Percentiles rank a stretch among this genome's conserved stretches.
phyloP scores from a whole-genome alignment of 345 rosid genomes.

The Clausena lansium region DNA sequence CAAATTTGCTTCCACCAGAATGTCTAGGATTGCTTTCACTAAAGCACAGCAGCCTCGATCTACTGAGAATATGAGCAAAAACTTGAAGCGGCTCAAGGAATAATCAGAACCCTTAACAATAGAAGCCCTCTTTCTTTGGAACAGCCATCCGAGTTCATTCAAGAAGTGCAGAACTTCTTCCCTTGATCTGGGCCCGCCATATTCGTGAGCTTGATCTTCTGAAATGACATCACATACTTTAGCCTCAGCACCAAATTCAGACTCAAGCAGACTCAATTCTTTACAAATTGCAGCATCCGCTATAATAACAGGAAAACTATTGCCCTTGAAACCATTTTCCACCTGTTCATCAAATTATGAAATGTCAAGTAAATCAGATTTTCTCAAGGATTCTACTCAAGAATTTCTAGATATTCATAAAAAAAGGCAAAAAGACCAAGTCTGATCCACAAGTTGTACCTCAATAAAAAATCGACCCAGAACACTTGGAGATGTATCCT shows the following conservation, averaged over 20 bases:
- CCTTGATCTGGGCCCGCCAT: constrained; percentile 46
- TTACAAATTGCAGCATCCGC: constrained; percentile 77
- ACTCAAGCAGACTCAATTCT: constrained; percentile 73
- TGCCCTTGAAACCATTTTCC: constrained; percentile 85
- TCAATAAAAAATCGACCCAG: constrained; percentile 86
- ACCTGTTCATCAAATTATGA: constrained; percentile 47
- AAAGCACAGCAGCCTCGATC: constrained; percentile 72
- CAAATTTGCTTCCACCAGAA: constrained; percentile 53
- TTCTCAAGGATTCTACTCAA: background rate
- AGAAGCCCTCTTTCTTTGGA: constrained; percentile 51
- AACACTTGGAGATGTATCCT: constrained; percentile 31
- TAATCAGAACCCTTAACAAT: constrained; percentile 33
- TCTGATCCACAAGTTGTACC: constrained; percentile 40
- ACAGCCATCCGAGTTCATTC: constrained; percentile 95
- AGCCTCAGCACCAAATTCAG: constrained; percentile 49
- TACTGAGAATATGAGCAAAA: constrained; percentile 63
- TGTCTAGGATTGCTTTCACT: constrained; percentile 58
- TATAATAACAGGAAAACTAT: constrained; percentile 74
- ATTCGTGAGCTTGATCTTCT: constrained; percentile 44
- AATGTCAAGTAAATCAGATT: constrained; percentile 8
- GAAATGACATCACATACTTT: constrained; percentile 32
- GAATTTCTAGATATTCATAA: constrained; percentile 1
- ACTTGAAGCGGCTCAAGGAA: constrained; percentile 66
- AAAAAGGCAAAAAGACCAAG: background rate
- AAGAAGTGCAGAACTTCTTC: constrained; percentile 71